Evolutionary conservation across 1,284 basidiomycete genomes (phyloP).

Genomic region (Mycena sp.): DNA sequence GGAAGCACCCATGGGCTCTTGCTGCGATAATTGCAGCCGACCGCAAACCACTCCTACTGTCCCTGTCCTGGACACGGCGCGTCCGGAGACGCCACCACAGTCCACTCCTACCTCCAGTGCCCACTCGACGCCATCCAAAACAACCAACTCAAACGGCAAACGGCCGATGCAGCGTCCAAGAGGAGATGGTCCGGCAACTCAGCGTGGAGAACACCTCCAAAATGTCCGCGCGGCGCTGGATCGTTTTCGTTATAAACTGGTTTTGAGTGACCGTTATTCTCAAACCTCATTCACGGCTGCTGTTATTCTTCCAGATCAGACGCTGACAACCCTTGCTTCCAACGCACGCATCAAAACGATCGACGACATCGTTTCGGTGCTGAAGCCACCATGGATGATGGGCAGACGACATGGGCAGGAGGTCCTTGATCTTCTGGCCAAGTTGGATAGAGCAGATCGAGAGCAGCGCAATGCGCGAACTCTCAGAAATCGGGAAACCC

Average conservation of each 20-base stretch:
- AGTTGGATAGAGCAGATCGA: background rate
- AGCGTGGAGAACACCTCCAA: background rate
- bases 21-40: constrained; percentile 36
- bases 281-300: background rate
- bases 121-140: constrained; percentile 1
- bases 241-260: background rate
- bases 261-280: background rate
- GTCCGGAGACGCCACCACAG: background rate
- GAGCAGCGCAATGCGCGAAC: background rate
- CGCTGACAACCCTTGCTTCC: background rate
- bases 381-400: background rate
- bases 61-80: no score
- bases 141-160: background rate
- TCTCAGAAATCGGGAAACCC: background rate
- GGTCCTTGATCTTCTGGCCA: background rate
- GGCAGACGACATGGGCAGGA: background rate
- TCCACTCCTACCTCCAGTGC: background rate
- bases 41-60: background rate
- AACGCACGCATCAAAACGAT: background rate
- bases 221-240: background rate
- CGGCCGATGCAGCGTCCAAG: background rate
- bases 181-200: background rate
- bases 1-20: constrained; percentile 34
- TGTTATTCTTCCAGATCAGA: background rate
- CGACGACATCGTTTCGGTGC: background rate